A percentile compares a stretch with the other conserved stretches of the same genome.
phyloP scores from a whole-genome alignment of 106 monocot species.

The Xerophyta viscosa region DNA sequence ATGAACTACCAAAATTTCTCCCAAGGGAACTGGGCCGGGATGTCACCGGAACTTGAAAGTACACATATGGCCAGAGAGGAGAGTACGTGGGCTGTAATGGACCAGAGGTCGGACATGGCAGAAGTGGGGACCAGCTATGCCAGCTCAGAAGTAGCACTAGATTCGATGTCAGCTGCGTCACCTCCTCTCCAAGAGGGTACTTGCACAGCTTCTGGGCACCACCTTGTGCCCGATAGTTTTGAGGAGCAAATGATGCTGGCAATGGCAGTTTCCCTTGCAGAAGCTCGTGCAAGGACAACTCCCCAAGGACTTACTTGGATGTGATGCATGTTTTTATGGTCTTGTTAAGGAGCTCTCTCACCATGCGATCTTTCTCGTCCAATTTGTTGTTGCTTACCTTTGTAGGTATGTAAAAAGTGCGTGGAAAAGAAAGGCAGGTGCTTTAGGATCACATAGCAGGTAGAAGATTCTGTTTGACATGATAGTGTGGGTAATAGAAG shows the following conservation, averaged over 20 bases:
- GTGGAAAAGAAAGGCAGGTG: too few relatives aligned
- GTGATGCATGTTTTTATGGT: constrained; percentile 4
- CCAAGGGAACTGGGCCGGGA: constrained; percentile 29
- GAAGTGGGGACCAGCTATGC: constrained; percentile 32
- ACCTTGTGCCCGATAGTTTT: constrained; percentile 57
- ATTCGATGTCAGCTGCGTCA: constrained; percentile 1
- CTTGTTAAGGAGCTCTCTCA: too few relatives aligned
- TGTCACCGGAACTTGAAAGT: constrained; percentile 11
- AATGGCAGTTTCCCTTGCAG: constrained; percentile 79
- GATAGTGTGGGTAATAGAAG: too few relatives aligned
- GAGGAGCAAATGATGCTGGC: constrained; percentile 94
- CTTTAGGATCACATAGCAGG: too few relatives aligned
- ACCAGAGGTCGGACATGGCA: constrained; percentile 33
- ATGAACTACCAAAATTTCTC: constrained; percentile 6
- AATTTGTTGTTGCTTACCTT: too few relatives aligned
- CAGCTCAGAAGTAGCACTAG: constrained; percentile 15
- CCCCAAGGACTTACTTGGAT: constrained; percentile 33
- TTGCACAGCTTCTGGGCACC: constrained; percentile 7
- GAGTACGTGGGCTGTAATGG: constrained; percentile 17
- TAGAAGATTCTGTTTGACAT: too few relatives aligned
- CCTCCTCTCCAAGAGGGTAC: constrained; percentile 1
- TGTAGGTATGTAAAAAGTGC: too few relatives aligned
- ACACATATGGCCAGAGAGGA: constrained; percentile 4
- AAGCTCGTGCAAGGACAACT: constrained; percentile 42
- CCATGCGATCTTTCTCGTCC: too few relatives aligned